Percentiles rank a stretch among this genome's conserved stretches.
Conservation (phyloP, 257 asterid species). For the Ballota nigra region DNA sequence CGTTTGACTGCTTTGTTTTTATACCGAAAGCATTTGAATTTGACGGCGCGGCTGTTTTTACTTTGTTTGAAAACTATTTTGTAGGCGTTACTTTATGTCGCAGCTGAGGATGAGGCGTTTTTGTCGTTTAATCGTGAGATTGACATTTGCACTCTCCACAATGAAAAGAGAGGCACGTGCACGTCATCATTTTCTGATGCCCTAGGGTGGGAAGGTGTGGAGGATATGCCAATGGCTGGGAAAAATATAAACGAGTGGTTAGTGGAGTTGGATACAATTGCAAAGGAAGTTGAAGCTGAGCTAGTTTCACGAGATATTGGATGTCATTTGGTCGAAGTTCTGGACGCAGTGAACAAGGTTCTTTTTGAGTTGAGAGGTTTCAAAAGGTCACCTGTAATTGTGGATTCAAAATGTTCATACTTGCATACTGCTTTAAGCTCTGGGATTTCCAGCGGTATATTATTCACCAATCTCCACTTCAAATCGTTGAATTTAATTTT, state of each 20-base stretch:
- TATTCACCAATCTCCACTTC: background rate
- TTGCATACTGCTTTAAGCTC: constrained; percentile 81
- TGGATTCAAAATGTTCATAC: constrained; percentile 77
- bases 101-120: constrained; percentile 84
- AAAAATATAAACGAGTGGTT: constrained; percentile 74
- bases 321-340: constrained; percentile 67
- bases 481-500: background rate
- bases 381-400: constrained; percentile 69
- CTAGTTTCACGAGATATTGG: constrained; percentile 79
- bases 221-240: constrained; percentile 73
- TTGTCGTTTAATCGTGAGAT: constrained; percentile 68
- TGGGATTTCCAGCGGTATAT: constrained; percentile 73
- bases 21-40: background rate
- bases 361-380: constrained; percentile 75
- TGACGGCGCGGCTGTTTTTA: background rate
- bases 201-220: constrained; percentile 55
- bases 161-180: constrained; percentile 53
- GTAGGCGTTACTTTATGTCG: constrained; percentile 81
- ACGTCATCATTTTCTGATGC: constrained; percentile 32
- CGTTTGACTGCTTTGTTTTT: constrained; percentile 10
- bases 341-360: constrained; percentile 82
- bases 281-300: constrained; percentile 88
- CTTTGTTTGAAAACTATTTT: background rate
- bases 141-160: constrained; percentile 53
- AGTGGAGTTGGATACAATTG: constrained; percentile 69